phyloP scores from a whole-genome alignment of 768 basidiomycete species.

The Sarcodon sp. region DNA sequence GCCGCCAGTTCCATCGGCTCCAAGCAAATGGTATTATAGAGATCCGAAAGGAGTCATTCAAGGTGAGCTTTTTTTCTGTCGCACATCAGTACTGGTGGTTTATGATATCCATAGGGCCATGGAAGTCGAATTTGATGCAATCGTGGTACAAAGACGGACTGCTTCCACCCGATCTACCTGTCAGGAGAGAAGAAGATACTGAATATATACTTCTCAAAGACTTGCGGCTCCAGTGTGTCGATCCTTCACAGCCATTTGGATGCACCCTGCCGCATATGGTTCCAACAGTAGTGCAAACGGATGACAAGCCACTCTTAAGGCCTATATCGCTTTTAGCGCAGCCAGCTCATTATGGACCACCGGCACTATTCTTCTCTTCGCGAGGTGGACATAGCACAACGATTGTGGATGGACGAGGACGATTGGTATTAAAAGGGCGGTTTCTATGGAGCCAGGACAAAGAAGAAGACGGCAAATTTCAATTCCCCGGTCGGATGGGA shows the following conservation, averaged over 20 bases:
- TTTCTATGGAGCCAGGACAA: constrained; percentile 72
- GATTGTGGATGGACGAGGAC: constrained; percentile 76
- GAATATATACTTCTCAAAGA: constrained; percentile 62
- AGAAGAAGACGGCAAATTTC: constrained; percentile 24
- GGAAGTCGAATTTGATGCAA: constrained; percentile 84
- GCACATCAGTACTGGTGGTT: constrained; percentile 4
- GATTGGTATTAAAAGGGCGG: constrained; percentile 72
- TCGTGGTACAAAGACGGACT: constrained; percentile 81
- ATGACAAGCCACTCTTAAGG: constrained; percentile 41
- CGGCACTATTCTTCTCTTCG: constrained; percentile 76
- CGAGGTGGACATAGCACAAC: constrained; percentile 85
- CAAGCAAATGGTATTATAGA: constrained; percentile 71
- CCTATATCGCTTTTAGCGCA: constrained; percentile 73
- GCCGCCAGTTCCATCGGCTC: constrained; percentile 50
- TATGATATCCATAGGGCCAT: constrained; percentile 43
- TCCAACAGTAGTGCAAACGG: constrained; percentile 16
- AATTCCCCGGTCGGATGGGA: constrained; percentile 41
- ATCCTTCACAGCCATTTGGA: constrained; percentile 71
- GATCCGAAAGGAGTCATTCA: constrained; percentile 75
- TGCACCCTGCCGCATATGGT: constrained; percentile 30
- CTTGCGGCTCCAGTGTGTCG: constrained; percentile 63
- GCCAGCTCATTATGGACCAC: constrained; percentile 75
- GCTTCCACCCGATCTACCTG: constrained; percentile 71
- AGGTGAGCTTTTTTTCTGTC: constrained; percentile 31
- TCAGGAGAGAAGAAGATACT: constrained; percentile 61